These are phyloP conservation scores for Pseudogymnoascus sp. DNA, from an alignment of 2,329 filamentous ascomycete species.

Conservation along the genomic window DNA sequence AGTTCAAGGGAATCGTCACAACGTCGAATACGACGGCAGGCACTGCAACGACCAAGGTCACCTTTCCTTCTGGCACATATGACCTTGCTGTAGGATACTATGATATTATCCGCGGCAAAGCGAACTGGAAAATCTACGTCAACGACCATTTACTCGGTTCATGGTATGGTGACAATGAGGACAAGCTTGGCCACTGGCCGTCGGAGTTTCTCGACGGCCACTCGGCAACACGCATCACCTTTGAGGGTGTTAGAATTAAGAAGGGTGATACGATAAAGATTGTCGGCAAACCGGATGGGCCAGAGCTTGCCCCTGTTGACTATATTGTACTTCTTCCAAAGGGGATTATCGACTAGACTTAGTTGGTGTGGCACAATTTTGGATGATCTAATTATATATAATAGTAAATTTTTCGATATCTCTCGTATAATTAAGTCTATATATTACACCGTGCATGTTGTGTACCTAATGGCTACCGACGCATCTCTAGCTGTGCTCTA, in stretches of 20 bases:
- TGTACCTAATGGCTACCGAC: neutral
- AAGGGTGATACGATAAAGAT: constrained; percentile 47
- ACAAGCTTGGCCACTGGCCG: constrained; percentile 49
- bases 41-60: constrained; percentile 38
- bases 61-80: constrained; percentile 46
- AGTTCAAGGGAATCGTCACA: constrained; percentile 47
- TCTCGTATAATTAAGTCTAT: too few species aligned
- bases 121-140: constrained; percentile 47
- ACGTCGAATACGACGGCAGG: constrained; percentile 42
- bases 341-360: constrained; percentile 45
- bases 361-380: neutral
- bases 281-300: constrained; percentile 48
- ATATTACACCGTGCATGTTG: neutral
- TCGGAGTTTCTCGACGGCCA: constrained; percentile 56
- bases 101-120: constrained; percentile 50
- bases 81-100: constrained; percentile 60
- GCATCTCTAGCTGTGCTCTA: neutral
- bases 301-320: constrained; percentile 58
- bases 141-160: constrained; percentile 43
- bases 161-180: constrained; percentile 55
- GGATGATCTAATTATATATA: too few species aligned
- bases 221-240: constrained; percentile 55
- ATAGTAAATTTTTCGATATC: neutral
- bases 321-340: constrained; percentile 55
- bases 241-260: constrained; percentile 39